phyloP scores from a whole-genome alignment of 768 basidiomycete genomes.

The Boletus tomentosulus region DNA sequence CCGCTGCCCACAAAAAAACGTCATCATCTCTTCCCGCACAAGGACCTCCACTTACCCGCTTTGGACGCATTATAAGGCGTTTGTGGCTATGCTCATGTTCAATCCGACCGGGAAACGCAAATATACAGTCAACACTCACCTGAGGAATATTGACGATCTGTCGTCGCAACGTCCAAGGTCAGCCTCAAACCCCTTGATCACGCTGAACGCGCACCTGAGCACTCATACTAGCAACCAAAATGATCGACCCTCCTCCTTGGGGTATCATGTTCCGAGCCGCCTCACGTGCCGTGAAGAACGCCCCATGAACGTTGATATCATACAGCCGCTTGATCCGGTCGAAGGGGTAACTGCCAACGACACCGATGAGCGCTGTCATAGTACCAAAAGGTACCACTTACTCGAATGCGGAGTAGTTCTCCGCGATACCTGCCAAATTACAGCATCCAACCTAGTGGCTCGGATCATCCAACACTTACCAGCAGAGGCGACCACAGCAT shows the following conservation, averaged over 20 bases:
- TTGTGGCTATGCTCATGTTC: constrained; percentile 53
- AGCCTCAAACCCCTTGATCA: constrained; percentile 1
- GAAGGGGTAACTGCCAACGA: constrained; percentile 66
- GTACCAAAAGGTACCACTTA: constrained; percentile 38
- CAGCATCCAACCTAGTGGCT: background rate
- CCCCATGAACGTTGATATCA: constrained; percentile 92
- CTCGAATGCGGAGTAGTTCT: constrained; percentile 87
- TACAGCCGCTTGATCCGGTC: constrained; percentile 80
- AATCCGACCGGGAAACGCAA: background rate
- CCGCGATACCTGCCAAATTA: constrained; percentile 60
- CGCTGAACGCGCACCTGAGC: constrained; percentile 58
- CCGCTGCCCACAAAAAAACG: constrained; percentile 44
- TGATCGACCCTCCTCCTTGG: constrained; percentile 71
- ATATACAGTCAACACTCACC: constrained; percentile 33
- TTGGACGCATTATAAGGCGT: constrained; percentile 96
- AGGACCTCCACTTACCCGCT: constrained; percentile 50
- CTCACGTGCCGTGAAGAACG: constrained; percentile 94
- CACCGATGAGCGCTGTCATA: constrained; percentile 8
- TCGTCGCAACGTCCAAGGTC: background rate
- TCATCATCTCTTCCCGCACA: background rate
- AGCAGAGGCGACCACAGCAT: constrained; percentile 85
- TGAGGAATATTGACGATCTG: constrained; percentile 90
- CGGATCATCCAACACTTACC: constrained; percentile 43
- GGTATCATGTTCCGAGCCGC: constrained; percentile 91
- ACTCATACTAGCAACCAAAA: constrained; percentile 89